phyloP scores from a whole-genome alignment of 2,329 filamentous ascomycete genomes.

The Cercospora sp. region DNA sequence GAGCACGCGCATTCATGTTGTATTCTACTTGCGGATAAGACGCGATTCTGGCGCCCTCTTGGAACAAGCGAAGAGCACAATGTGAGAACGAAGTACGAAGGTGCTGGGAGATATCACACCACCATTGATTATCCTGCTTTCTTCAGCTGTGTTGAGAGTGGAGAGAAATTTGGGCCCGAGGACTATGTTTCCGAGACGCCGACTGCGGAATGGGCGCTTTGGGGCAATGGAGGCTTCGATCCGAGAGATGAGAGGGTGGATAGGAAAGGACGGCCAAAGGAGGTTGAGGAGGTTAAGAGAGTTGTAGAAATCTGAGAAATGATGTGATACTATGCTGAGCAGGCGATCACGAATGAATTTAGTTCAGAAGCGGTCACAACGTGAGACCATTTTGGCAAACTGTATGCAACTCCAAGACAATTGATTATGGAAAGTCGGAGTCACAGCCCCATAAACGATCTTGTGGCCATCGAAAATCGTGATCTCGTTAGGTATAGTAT shows the following conservation, averaged over 20 bases:
- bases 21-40: slow-evolving; percentile 74
- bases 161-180: slow-evolving; percentile 70
- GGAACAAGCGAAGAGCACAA: not conserved
- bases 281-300: slow-evolving; percentile 19
- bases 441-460: not conserved
- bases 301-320: slow-evolving; percentile 18
- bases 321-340: not conserved
- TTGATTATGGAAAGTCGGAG: not conserved
- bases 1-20: slow-evolving; percentile 97
- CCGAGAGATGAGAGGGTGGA: slow-evolving; percentile 85
- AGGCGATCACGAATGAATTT: not conserved
- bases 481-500: not conserved
- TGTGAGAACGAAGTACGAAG: slow-evolving; percentile 53
- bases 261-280: slow-evolving; percentile 64
- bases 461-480: not conserved
- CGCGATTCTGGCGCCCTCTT: slow-evolving; percentile 65
- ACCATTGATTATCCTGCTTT: slow-evolving; percentile 87
- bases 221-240: slow-evolving; percentile 94
- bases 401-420: not conserved
- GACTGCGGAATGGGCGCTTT: slow-evolving; percentile 82
- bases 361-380: not conserved
- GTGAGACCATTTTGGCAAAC: too few relatives aligned
- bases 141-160: slow-evolving; percentile 77
- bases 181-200: slow-evolving; percentile 86
- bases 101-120: slow-evolving; percentile 70